Percentiles rank a stretch among this genome's conserved stretches.
Conservation (phyloP, 257 asterid genomes). For the Forsythia suspensa region DNA sequence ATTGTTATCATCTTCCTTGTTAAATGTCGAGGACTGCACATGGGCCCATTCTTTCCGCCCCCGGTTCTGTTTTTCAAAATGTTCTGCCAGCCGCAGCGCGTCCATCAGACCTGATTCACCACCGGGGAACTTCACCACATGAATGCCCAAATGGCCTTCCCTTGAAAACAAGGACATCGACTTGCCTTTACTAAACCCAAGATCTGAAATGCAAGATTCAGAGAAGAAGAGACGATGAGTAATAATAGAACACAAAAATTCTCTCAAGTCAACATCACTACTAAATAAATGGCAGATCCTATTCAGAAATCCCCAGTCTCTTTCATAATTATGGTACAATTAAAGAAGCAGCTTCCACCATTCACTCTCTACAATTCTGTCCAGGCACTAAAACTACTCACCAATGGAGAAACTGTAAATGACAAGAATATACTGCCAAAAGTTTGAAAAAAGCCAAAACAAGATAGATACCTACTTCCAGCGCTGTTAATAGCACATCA, state of each 20-base stretch:
- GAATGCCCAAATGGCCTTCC: conserved; percentile 87
- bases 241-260: background rate
- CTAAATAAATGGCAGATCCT: background rate
- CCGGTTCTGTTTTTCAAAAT: conserved; percentile 59
- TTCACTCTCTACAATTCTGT: background rate
- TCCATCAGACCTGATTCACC: conserved; percentile 74
- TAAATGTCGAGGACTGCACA: conserved; percentile 43
- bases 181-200: conserved; percentile 77
- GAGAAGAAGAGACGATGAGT: conserved; percentile 20
- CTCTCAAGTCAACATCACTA: background rate
- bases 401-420: background rate
- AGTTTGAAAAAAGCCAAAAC: background rate
- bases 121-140: conserved; percentile 60
- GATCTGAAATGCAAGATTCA: conserved; percentile 55
- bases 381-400: background rate
- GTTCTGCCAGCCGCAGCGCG: conserved; percentile 63
- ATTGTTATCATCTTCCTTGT: conserved; percentile 73
- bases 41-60: conserved; percentile 80
- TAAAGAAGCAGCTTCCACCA: background rate
- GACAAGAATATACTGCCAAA: background rate
- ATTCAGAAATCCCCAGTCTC: background rate
- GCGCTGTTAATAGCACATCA: background rate
- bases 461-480: background rate
- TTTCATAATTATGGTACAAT: background rate
- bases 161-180: conserved; percentile 72